A percentile compares a stretch with the other conserved stretches of the same genome.
Evolutionary conservation across 2,329 filamentous ascomycete genomes (phyloP).

Genomic region (Sphaerulina musiva): DNA sequence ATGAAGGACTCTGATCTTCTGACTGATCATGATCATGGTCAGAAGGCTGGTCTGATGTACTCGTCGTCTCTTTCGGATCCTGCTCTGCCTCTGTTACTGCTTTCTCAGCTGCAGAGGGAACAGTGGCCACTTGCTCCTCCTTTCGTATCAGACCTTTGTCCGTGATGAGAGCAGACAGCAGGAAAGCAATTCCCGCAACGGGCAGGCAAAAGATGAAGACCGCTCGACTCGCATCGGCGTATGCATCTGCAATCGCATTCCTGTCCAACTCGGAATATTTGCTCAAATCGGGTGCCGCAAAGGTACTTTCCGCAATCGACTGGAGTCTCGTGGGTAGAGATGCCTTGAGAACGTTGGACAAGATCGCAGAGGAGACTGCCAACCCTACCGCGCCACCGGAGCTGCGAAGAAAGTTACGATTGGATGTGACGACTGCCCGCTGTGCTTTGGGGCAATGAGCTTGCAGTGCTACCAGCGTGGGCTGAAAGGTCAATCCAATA

Average conservation of each 20-base stretch:
- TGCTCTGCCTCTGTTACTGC: background rate
- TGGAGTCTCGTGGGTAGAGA: slow-evolving; percentile 37
- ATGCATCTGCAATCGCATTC: slow-evolving; percentile 33
- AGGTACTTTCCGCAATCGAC: slow-evolving; percentile 38
- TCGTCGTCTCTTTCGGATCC: background rate
- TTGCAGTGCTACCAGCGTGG: slow-evolving; percentile 47
- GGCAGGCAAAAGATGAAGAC: slow-evolving; percentile 55
- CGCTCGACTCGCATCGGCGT: slow-evolving; percentile 41
- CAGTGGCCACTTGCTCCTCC: slow-evolving; percentile 21
- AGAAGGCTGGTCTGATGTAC: background rate
- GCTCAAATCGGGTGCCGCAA: slow-evolving; percentile 33
- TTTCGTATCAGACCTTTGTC: slow-evolving; percentile 25
- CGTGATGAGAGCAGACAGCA: slow-evolving; percentile 48
- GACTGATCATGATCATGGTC: background rate
- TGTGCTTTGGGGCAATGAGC: slow-evolving; percentile 50
- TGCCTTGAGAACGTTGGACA: slow-evolving; percentile 31
- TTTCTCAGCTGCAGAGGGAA: background rate
- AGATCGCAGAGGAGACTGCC: slow-evolving; percentile 51
- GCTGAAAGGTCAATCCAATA: slow-evolving; percentile 49
- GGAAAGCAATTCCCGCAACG: slow-evolving; percentile 46
- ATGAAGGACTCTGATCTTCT: background rate
- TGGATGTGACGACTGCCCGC: slow-evolving; percentile 56
- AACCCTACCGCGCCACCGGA: slow-evolving; percentile 54
- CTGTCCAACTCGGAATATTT: slow-evolving; percentile 33
- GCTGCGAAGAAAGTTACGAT: slow-evolving; percentile 57